Conservation (phyloP, 768 basidiomycete species). For the Suillus americanus region DNA sequence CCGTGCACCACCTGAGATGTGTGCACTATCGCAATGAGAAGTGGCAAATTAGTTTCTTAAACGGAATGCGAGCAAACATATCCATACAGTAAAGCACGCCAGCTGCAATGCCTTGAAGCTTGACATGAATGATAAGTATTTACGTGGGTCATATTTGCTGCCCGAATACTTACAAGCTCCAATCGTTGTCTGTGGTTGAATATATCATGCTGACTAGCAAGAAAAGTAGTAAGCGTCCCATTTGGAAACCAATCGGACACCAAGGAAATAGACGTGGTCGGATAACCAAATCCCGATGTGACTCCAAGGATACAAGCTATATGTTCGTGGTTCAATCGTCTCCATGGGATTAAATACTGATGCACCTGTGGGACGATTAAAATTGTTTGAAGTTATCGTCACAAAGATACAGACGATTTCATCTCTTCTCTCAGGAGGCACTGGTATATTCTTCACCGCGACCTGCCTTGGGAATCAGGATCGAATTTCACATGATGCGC, state of each 20-base stretch:
- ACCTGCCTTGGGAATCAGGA: background rate
- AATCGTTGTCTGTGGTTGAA: background rate
- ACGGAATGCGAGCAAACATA: background rate
- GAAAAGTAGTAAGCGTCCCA: slow-evolving; percentile 21
- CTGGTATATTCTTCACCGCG: background rate
- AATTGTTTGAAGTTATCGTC: background rate
- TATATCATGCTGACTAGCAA: slow-evolving; percentile 5
- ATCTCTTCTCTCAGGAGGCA: background rate
- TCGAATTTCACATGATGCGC: background rate
- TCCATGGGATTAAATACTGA: slow-evolving; percentile 30
- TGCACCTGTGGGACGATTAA: slow-evolving; percentile 5
- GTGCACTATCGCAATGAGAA: background rate
- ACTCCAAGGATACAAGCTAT: slow-evolving; percentile 28
- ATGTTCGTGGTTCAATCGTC: slow-evolving; percentile 20
- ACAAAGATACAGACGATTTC: background rate
- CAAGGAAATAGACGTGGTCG: slow-evolving; percentile 18
- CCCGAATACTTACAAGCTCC: background rate
- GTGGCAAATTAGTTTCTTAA: background rate
- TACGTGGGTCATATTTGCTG: background rate
- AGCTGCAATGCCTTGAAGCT: slow-evolving; percentile 4
- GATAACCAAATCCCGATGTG: slow-evolving; percentile 23
- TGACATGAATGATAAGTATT: background rate
- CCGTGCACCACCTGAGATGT: slow-evolving; percentile 18
- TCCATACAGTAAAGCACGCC: slow-evolving; percentile 7
- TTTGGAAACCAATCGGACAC: slow-evolving; percentile 32